phyloP scores from a whole-genome alignment of 257 asterid species.

The Plantago major region DNA sequence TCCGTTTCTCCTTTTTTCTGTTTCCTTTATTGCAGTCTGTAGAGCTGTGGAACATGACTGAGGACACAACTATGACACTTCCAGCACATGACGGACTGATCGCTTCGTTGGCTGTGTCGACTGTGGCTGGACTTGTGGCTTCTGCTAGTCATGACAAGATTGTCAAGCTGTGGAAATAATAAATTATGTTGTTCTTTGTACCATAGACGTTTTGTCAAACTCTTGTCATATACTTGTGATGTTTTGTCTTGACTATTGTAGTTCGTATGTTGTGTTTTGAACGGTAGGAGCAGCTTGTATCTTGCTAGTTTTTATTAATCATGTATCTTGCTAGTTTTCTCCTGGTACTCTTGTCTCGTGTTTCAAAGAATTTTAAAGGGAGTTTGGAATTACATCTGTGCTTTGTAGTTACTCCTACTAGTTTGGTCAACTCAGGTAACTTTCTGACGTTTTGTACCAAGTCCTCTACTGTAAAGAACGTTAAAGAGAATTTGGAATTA shows the following conservation, averaged over 20 bases:
- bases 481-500: no score
- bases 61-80: conserved; percentile 77
- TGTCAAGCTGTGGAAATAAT: conserved; percentile 78
- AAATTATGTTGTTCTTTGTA: background rate
- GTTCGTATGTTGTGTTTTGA: conserved; percentile 5
- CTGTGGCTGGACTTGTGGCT: conserved; percentile 72
- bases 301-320: no score
- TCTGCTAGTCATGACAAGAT: conserved; percentile 89
- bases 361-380: no score
- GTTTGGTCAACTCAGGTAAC: no score
- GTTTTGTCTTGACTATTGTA: background rate
- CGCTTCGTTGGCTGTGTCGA: conserved; percentile 73
- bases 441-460: no score
- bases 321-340: no score
- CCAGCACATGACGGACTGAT: conserved; percentile 78
- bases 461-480: no score
- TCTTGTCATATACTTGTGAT: background rate
- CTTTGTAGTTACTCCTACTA: no score
- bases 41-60: conserved; percentile 89
- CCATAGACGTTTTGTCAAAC: background rate
- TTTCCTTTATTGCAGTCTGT: conserved; percentile 44
- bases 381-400: no score
- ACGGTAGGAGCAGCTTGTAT: no score
- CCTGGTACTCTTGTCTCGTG: background rate
- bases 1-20: background rate